Base-by-base conservation (phyloP, 2,329 filamentous ascomycete species). In the Trichoderma atrobrunneum region DNA sequence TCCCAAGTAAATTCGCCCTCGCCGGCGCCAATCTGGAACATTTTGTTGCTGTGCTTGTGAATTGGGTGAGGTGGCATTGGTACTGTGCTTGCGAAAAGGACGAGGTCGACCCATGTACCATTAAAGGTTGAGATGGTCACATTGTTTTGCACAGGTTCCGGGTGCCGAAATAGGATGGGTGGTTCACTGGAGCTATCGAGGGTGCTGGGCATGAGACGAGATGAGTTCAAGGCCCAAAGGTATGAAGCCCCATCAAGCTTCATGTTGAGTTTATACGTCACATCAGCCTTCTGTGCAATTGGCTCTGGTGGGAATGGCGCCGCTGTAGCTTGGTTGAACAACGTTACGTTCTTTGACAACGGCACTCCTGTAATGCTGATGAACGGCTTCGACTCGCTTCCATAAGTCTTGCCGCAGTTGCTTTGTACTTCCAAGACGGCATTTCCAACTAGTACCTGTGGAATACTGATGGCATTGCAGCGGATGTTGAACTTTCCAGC, bases 21-120 rank as follows among this genome's bases (percentile, higher is more conserved):
- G 2, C 88, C 89, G 0, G 79, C 72, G 1, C 89, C 89, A 39
- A 91, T 83, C 24, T 85, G 79, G 75, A 84, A 90, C 80, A 87
- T 88, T 77, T 89, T 89, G 75, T 86, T 88, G 61, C 86, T 85
- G 79, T 91, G 89, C 81, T 90, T 90, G 83, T 91, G 89, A 65
- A 91, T 87, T 0, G 88, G 87, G 72, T 91, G 89, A 11, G 80
- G 76, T 0, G 81, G 87, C 75, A 88, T 86, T 7, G 85, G 80
- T 3, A 80, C 78, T 2, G 77, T 77, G n/a, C 78, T 77, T 2
- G 85, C 80, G 34, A 83, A 78, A 72, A 89, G 82, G 73, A 90
- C 81, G n/a, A 89, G 76, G 75, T 90, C 88, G 10, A 90, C 81
- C 87, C 87, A 89, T 2, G 84, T 82, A 74, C 81, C 79, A 72